A percentile compares a stretch with the other conserved stretches of the same genome.
These are phyloP conservation scores for Pseudoneurospora amorphoporcata DNA, from an alignment of 495 filamentous ascomycete species.

Conservation along the genomic window DNA sequence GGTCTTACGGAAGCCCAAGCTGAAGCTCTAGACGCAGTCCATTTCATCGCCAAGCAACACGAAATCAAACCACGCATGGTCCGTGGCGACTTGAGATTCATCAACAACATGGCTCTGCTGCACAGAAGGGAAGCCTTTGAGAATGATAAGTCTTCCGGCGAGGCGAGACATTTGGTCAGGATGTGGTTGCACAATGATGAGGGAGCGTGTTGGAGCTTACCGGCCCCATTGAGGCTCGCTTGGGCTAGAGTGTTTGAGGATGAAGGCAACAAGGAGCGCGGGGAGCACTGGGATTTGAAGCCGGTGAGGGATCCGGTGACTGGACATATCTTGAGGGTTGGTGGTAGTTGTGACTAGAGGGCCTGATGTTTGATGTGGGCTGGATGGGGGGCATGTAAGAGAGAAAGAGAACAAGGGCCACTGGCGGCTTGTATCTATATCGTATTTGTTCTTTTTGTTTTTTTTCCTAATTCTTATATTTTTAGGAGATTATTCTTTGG, in stretches of 20 bases:
- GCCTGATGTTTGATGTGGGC: not conserved
- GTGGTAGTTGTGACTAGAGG: slow-evolving; percentile 12
- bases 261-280: slow-evolving; percentile 1
- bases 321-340: slow-evolving; percentile 9
- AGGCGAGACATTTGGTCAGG: slow-evolving; percentile 10
- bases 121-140: slow-evolving; percentile 17
- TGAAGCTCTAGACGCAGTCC: slow-evolving; percentile 31
- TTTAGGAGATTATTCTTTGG: not conserved
- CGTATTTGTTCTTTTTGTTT: not conserved
- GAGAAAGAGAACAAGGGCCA: not conserved
- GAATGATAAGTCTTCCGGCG: slow-evolving; percentile 1
- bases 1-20: slow-evolving; percentile 40
- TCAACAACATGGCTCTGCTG: slow-evolving; percentile 37
- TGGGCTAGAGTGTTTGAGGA: slow-evolving; percentile 20
- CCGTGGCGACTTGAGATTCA: slow-evolving; percentile 54
- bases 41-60: slow-evolving; percentile 43
- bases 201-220: slow-evolving; percentile 13
- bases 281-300: slow-evolving; percentile 14
- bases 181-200: slow-evolving; percentile 19
- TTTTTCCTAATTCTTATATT: not conserved
- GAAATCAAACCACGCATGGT: slow-evolving; percentile 36
- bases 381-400: not conserved
- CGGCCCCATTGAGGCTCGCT: slow-evolving; percentile 12
- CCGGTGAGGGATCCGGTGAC: slow-evolving; percentile 9
- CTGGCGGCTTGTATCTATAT: not conserved